These are phyloP conservation scores for Russula dissimulans DNA, from an alignment of 768 basidiomycete species.

Conservation along the genomic window DNA sequence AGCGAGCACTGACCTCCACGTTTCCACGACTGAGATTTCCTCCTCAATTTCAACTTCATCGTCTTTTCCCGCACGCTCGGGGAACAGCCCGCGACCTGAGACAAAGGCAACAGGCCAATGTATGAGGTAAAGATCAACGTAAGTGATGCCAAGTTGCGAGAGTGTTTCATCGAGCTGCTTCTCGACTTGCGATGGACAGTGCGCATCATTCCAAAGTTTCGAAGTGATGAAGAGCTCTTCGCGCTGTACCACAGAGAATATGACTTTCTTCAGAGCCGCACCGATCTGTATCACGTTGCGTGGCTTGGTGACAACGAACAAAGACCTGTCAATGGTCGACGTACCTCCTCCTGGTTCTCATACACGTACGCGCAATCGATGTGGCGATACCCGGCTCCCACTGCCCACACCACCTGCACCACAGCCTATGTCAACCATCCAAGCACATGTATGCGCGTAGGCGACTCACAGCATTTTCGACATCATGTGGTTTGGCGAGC, in stretches of 20 bases:
- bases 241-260: constrained; percentile 68
- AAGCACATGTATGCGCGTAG: neutral
- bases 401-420: constrained; percentile 60
- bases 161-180: constrained; percentile 72
- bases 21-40: constrained; percentile 57
- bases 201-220: constrained; percentile 76
- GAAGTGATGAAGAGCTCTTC: constrained; percentile 75
- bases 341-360: constrained; percentile 61
- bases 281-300: constrained; percentile 35
- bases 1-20: constrained; percentile 73
- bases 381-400: constrained; percentile 72
- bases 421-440: neutral
- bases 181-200: constrained; percentile 58
- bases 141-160: constrained; percentile 58
- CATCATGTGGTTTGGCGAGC: constrained; percentile 67
- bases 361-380: constrained; percentile 80
- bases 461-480: constrained; percentile 52
- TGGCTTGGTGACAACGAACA: neutral
- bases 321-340: neutral
- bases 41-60: constrained; percentile 48
- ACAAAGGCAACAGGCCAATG: constrained; percentile 75
- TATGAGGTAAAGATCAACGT: constrained; percentile 75
- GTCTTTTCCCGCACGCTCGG: constrained; percentile 37
- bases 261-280: constrained; percentile 63
- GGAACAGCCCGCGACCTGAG: constrained; percentile 43